These are phyloP conservation scores for Puccinia novopanici DNA, from an alignment of 1,284 basidiomycete species.

Conservation along the genomic window DNA sequence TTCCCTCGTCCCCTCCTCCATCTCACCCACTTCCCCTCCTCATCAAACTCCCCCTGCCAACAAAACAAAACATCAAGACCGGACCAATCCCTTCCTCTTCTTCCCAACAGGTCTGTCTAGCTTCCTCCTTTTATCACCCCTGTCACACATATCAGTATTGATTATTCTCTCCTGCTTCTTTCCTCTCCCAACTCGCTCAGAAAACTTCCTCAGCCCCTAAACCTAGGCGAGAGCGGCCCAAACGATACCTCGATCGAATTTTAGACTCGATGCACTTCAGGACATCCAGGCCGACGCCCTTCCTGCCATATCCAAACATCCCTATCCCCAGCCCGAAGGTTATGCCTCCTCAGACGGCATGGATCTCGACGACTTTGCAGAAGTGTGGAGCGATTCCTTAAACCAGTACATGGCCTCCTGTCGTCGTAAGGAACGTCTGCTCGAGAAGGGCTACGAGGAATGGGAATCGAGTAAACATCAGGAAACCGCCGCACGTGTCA, in stretches of 20 bases:
- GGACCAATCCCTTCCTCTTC: background rate
- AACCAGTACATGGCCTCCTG: conserved; percentile 50
- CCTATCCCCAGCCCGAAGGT: conserved; percentile 44
- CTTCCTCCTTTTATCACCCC: background rate
- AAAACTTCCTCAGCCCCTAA: conserved; percentile 20
- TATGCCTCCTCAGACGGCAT: conserved; percentile 48
- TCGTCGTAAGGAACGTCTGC: conserved; percentile 42
- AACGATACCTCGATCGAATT: conserved; percentile 47
- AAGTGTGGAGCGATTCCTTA: conserved; percentile 49
- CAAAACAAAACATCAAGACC: background rate
- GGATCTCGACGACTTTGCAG: conserved; percentile 51
- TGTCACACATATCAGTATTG: background rate
- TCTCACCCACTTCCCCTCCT: conserved; percentile 16
- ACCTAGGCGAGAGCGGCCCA: background rate
- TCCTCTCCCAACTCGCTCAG: background rate
- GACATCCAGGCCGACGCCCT: conserved; percentile 36
- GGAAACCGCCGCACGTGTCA: conserved; percentile 34
- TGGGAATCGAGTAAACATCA: conserved; percentile 37
- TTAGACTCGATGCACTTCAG: conserved; percentile 25
- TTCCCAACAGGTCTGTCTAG: background rate
- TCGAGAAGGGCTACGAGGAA: conserved; percentile 35
- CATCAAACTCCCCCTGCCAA: background rate
- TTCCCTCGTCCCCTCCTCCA: conserved; percentile 33
- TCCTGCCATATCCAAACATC: conserved; percentile 36
- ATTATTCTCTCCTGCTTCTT: background rate